A percentile compares a stretch with the other conserved stretches of the same genome.
These are phyloP conservation scores for Linnemannia elongata DNA, from an alignment of 192 early-diverging fungal genomes.

Conservation along the genomic window DNA sequence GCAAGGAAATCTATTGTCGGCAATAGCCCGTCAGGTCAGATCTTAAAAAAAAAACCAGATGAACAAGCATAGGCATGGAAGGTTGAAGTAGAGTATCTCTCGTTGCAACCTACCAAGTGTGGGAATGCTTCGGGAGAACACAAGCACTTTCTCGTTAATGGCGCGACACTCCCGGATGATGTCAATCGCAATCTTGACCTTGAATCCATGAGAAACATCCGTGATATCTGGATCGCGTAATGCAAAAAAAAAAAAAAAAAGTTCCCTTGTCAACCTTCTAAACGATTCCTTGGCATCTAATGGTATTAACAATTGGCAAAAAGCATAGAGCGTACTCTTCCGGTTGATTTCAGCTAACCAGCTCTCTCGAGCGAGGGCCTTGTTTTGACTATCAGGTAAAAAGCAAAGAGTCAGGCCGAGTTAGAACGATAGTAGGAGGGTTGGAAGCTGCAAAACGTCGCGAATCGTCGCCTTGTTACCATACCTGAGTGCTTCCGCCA, in stretches of 20 bases:
- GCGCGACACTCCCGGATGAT: constrained; percentile 65
- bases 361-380: neutral
- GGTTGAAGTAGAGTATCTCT: neutral
- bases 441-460: neutral
- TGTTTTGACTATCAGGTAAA: constrained; percentile 19
- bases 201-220: constrained; percentile 56
- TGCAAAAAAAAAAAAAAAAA: neutral
- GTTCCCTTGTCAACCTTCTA: neutral
- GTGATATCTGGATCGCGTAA: constrained; percentile 31
- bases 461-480: neutral
- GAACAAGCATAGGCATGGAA: neutral
- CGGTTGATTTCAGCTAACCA: constrained; percentile 12
- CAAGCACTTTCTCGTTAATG: constrained; percentile 75
- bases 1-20: constrained; percentile 41
- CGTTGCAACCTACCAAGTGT: constrained; percentile 68
- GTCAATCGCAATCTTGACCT: constrained; percentile 68
- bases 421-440: neutral
- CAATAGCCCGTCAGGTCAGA: neutral
- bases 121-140: constrained; percentile 80
- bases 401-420: neutral
- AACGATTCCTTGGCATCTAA: neutral
- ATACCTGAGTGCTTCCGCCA: constrained; percentile 16
- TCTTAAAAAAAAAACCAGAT: neutral
- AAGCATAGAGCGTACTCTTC: constrained; percentile 10
- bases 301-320: neutral